Percentiles rank a stretch among this genome's conserved stretches.
phyloP scores from a whole-genome alignment of 306 rosid genomes.

The Malus orientalis region DNA sequence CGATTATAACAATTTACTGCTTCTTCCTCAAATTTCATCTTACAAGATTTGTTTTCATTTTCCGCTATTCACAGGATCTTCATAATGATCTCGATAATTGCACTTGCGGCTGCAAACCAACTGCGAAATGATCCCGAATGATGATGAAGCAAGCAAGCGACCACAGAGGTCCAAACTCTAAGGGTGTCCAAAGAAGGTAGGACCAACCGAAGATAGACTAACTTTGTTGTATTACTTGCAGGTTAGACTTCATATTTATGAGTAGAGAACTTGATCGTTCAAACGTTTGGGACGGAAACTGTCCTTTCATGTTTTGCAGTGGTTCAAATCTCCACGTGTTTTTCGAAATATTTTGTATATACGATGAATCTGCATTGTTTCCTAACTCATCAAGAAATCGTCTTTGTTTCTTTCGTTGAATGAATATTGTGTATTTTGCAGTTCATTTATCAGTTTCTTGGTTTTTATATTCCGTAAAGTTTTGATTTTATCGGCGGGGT shows the following conservation, averaged over 20 bases:
- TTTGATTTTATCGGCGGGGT: not conserved
- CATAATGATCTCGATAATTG: conserved; percentile 68
- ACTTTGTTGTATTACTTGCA: conserved; percentile 28
- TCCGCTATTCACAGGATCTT: conserved; percentile 47
- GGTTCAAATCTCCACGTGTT: not conserved
- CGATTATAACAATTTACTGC: too few relatives aligned
- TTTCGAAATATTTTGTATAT: conserved; percentile 4
- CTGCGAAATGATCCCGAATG: conserved; percentile 7
- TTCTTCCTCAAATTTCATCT: not conserved
- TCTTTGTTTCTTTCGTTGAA: not conserved
- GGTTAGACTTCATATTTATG: conserved; percentile 17
- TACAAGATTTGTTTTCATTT: not conserved
- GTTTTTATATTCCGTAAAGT: not conserved
- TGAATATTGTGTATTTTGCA: not conserved
- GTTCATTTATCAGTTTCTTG: not conserved
- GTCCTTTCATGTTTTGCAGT: conserved; percentile 9
- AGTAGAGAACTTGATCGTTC: conserved; percentile 3
- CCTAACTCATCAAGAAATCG: not conserved
- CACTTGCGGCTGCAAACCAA: conserved; percentile 68
- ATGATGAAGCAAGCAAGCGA: not conserved
- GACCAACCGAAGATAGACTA: conserved; percentile 16
- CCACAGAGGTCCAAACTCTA: not conserved
- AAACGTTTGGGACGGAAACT: not conserved
- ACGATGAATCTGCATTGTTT: not conserved
- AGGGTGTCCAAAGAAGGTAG: conserved; percentile 9